Percentiles rank a stretch among this genome's conserved stretches.
Conservation (phyloP, 306 rosid species). For the Quercus agrifolia region DNA sequence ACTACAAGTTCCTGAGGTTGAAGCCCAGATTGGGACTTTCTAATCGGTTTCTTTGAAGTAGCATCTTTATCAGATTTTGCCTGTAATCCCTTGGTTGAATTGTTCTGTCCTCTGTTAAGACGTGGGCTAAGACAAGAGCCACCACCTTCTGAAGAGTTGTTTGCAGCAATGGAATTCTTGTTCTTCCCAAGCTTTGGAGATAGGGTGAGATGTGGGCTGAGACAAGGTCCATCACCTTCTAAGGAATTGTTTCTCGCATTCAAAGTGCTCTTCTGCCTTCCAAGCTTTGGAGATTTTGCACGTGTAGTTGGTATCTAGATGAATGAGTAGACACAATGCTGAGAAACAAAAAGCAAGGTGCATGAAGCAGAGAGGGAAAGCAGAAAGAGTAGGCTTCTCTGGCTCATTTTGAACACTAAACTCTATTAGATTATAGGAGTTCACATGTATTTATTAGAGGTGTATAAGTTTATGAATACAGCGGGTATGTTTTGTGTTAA, state of each 20-base stretch:
- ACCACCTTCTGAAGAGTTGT: constrained; percentile 31
- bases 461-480: background rate
- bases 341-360: background rate
- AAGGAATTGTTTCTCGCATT: constrained; percentile 35
- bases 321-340: constrained; percentile 14
- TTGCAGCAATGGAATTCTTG: constrained; percentile 33
- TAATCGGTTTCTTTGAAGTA: constrained; percentile 51
- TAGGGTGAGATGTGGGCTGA: constrained; percentile 42
- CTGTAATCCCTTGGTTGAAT: constrained; percentile 33
- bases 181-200: constrained; percentile 34
- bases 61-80: constrained; percentile 36
- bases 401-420: background rate
- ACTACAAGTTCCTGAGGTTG: constrained; percentile 39
- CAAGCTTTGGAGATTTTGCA: constrained; percentile 91
- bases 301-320: constrained; percentile 84
- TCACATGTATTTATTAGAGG: background rate
- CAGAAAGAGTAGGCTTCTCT: constrained; percentile 4
- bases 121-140: constrained; percentile 30
- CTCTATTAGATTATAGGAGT: background rate
- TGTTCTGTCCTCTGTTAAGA: constrained; percentile 40
- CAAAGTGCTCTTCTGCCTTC: constrained; percentile 59
- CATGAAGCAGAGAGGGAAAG: background rate
- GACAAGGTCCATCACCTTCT: constrained; percentile 46
- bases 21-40: constrained; percentile 45
- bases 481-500: background rate